A percentile compares a stretch with the other conserved stretches of the same genome.
Evolutionary conservation across 345 rosid genomes (phyloP).

Genomic region (Citrus trifoliata): DNA sequence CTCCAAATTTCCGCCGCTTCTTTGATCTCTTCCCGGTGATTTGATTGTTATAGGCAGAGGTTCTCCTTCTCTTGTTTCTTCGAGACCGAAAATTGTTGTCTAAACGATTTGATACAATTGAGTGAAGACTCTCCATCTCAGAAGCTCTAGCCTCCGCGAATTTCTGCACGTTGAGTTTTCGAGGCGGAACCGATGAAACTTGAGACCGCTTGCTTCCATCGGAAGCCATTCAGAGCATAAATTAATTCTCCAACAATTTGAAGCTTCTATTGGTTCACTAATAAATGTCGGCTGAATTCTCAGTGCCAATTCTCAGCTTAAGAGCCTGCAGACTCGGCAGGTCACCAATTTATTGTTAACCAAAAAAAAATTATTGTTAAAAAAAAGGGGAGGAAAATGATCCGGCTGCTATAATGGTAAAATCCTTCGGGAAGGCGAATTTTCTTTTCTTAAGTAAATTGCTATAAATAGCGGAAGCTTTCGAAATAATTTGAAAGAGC

Average conservation of each 20-base stretch:
- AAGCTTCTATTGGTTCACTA: neutral
- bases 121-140: slow-evolving; percentile 71
- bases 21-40: slow-evolving; percentile 42
- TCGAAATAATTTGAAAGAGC: neutral
- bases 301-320: neutral
- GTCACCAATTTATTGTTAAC: neutral
- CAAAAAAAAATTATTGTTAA: neutral
- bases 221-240: slow-evolving; percentile 27
- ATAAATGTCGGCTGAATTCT: neutral
- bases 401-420: neutral
- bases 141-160: slow-evolving; percentile 65
- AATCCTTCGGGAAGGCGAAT: neutral
- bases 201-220: slow-evolving; percentile 34
- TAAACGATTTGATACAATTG: slow-evolving; percentile 46
- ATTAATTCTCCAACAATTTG: neutral
- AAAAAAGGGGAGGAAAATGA: neutral
- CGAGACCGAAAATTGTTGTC: slow-evolving; percentile 54
- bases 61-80: slow-evolving; percentile 83
- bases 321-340: neutral
- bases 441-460: neutral
- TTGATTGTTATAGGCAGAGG: slow-evolving; percentile 55
- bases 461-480: neutral
- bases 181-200: slow-evolving; percentile 40
- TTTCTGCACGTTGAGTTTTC: slow-evolving; percentile 59
- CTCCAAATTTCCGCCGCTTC: slow-evolving; percentile 40